Base-by-base conservation (phyloP, 257 asterid species). In the Nicotiana knightiana region DNA sequence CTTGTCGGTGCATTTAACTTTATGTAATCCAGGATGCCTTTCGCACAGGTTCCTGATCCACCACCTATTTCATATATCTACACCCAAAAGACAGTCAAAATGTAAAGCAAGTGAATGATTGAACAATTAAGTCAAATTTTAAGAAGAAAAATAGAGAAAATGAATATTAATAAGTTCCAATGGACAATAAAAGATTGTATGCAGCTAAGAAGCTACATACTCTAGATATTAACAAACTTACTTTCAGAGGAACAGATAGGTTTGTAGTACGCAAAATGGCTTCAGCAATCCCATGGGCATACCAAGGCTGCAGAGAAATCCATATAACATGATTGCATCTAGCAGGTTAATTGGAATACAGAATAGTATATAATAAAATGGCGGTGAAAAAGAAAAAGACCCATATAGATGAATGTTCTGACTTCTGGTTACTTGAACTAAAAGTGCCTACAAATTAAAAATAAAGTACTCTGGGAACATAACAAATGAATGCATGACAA, bases 61-160 rank as follows among this genome's bases (percentile, higher is more conserved):
- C 99, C 99, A 82, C 99, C 99, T 85, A 96, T 94, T 91, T 96
- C 99, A 86, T 93, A 94, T 83, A 96, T 96, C 99, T 96, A 95
- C 85, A 86, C 67, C 63, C 83, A 79, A 81, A 82, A 58, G 35
- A 83, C 11, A 0, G 64, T 70, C 83, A 39, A 66, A 54, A 82
- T 9, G 78, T 63, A 59, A 35, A 67, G 39, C 15, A 58, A 67
- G 58, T 33, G 59, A 21, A 62, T 51, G 71, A 33, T 75, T 75
- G 28, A 28, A 26, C 28, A 75, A 51, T 51, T 48, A 28, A 51
- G 80, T 51, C 54, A 46, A 73, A 28, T 8, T 67, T 75, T 75
- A 75, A 75, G 43, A 51, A 6, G 63, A 51, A 26, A 75, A 26
- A 28, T 26, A 51, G 15, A 15, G 63, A 75, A 35, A 59, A 75